Evolutionary conservation across 495 filamentous ascomycete species (phyloP).

Genomic region (Tuber borchii): DNA sequence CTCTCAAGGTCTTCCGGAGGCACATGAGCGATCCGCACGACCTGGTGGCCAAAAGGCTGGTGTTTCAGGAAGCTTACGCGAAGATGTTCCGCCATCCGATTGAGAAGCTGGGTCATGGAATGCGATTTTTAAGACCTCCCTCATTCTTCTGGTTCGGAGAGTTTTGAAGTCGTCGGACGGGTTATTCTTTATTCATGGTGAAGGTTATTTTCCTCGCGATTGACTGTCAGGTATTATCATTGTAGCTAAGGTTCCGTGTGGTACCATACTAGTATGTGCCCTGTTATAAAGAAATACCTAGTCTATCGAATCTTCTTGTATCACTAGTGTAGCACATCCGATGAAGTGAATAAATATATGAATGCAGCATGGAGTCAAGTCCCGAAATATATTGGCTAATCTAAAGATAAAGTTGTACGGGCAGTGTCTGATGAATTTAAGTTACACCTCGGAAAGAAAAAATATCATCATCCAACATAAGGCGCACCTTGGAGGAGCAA

Average conservation of each 20-base stretch:
- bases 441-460: neutral
- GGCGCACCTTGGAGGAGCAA: neutral
- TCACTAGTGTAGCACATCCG: neutral
- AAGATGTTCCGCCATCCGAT: slow-evolving; percentile 12
- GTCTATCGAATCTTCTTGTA: neutral
- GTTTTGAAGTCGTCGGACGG: neutral
- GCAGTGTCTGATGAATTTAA: neutral
- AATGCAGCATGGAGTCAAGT: neutral
- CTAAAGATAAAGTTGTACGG: neutral
- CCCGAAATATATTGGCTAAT: neutral
- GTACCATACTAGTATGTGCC: neutral
- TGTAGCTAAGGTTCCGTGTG: neutral
- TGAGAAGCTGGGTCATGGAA: neutral
- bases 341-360: neutral
- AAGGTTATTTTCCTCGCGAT: neutral
- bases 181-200: neutral
- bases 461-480: neutral
- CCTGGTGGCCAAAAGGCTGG: slow-evolving; percentile 56
- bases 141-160: neutral
- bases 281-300: neutral
- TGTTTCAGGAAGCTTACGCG: slow-evolving; percentile 62
- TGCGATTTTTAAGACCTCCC: neutral
- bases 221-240: neutral
- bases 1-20: slow-evolving; percentile 75
- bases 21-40: slow-evolving; percentile 61